Conservation (phyloP, 1,284 basidiomycete genomes). For the Volvariella volvacea region DNA sequence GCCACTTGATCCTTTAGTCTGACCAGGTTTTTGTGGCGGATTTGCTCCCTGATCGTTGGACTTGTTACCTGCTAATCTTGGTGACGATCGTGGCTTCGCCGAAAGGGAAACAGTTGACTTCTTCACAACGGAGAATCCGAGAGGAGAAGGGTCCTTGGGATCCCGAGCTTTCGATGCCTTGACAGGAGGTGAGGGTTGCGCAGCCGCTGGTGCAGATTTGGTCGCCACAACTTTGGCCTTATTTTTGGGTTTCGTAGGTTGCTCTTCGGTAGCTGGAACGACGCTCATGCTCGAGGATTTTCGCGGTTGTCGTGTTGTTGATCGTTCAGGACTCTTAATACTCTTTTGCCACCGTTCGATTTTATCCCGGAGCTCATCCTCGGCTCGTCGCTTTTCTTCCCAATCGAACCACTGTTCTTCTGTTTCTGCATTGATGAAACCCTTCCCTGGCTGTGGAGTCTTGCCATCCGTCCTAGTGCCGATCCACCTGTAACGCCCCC, state of each 20-base stretch:
- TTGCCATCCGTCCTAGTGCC: conserved; percentile 13
- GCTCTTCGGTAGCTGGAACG: too few species aligned
- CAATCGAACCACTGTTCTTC: conserved; percentile 21
- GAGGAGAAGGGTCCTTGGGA: conserved; percentile 10
- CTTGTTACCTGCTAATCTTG: too few species aligned
- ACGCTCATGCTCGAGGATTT: too few species aligned
- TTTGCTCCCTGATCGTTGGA: too few species aligned
- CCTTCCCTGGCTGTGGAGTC: conserved; percentile 9
- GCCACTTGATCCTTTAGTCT: too few species aligned
- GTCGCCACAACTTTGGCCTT: conserved; percentile 1
- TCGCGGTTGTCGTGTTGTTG: too few species aligned
- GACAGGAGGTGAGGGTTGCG: conserved; percentile 5
- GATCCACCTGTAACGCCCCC: conserved; percentile 16
- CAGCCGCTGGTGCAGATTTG: conserved; percentile 2
- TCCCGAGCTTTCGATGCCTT: conserved; percentile 5
- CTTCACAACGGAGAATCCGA: conserved; percentile 24
- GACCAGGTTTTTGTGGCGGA: too few species aligned
- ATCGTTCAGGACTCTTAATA: conserved; percentile 9
- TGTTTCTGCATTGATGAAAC: conserved; percentile 19
- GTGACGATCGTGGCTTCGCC: conserved; percentile 11
- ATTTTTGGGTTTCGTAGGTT: too few species aligned
- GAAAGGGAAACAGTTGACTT: conserved; percentile 12
- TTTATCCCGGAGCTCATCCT: conserved; percentile 17
- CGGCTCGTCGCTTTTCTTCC: conserved; percentile 17
- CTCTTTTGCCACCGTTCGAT: conserved; percentile 23